Conservation (phyloP, 2,329 filamentous ascomycete species). For the Rutstroemia sp. region DNA sequence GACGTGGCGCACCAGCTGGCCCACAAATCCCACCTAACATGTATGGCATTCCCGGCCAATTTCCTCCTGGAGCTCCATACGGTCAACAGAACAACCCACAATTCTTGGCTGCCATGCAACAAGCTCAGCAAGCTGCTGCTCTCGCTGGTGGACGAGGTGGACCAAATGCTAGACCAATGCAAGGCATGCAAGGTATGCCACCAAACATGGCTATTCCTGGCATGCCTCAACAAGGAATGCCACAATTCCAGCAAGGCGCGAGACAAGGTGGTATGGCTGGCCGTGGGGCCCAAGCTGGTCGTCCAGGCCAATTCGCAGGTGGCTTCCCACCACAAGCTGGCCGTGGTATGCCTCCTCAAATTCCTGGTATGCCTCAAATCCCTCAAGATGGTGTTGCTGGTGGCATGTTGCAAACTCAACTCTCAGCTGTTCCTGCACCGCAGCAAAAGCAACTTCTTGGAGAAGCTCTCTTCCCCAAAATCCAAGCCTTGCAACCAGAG, state of each 20-base stretch:
- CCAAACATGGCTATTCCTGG: constrained; percentile 56
- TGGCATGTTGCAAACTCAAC: constrained; percentile 48
- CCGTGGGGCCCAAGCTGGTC: constrained; percentile 30
- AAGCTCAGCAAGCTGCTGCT: constrained; percentile 56
- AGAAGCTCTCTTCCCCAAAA: constrained; percentile 98
- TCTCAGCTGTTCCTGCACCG: constrained; percentile 47
- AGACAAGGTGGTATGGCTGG: constrained; percentile 37
- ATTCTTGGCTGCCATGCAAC: constrained; percentile 71
- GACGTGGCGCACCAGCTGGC: constrained; percentile 73
- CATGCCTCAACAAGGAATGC: constrained; percentile 47
- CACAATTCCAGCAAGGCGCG: constrained; percentile 42
- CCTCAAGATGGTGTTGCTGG: constrained; percentile 25
- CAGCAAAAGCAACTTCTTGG: constrained; percentile 99
- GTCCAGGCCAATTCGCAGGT: constrained; percentile 30
- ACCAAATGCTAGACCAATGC: constrained; percentile 48
- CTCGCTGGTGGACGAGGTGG: constrained; percentile 37
- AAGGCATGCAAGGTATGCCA: constrained; percentile 63
- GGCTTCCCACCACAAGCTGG: constrained; percentile 31
- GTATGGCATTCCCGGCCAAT: constrained; percentile 74
- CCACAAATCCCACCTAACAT: constrained; percentile 84
- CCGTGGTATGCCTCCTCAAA: constrained; percentile 31
- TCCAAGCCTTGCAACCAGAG: constrained; percentile 86
- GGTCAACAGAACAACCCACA: constrained; percentile 74
- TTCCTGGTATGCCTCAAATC: constrained; percentile 24
- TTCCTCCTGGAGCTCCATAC: constrained; percentile 70